Percentiles rank a stretch among this genome's conserved stretches.
phyloP scores from a whole-genome alignment of 169 alveolate genomes.

The Cryptosporidium sp. region DNA sequence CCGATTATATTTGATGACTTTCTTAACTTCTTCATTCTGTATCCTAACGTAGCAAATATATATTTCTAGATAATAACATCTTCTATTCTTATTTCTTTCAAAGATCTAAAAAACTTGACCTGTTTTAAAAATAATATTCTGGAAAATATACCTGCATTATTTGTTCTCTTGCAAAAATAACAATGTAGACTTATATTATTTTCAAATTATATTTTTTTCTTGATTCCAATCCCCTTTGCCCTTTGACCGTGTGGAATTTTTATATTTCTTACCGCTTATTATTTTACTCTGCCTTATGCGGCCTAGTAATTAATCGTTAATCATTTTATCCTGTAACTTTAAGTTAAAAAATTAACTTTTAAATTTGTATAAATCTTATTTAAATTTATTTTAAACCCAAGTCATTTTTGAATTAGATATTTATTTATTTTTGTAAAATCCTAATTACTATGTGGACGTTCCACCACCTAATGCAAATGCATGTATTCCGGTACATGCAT shows the following conservation, averaged over 20 bases:
- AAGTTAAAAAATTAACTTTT: not conserved
- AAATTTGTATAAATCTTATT: not conserved
- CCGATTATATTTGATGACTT: not conserved
- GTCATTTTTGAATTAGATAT: no score
- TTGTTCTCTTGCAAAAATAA: not conserved
- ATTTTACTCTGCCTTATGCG: not conserved
- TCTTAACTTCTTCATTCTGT: not conserved
- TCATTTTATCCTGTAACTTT: not conserved
- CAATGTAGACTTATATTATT: not conserved
- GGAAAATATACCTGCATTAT: not conserved
- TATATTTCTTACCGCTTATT: slow-evolving; percentile 23
- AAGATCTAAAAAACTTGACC: not conserved
- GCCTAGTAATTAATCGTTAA: not conserved
- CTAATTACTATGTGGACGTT: not conserved
- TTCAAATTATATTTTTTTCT: slow-evolving; percentile 35
- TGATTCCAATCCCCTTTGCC: slow-evolving; percentile 25
- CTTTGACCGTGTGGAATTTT: slow-evolving; percentile 21
- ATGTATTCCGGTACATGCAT: not conserved
- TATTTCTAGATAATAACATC: not conserved
- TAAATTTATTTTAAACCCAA: no score
- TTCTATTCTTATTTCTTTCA: not conserved
- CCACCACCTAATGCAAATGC: not conserved
- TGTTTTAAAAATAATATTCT: not conserved
- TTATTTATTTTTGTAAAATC: no score
- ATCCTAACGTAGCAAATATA: not conserved